phyloP scores from a whole-genome alignment of 2,329 filamentous ascomycete species.

The Aspergillus hortae region DNA sequence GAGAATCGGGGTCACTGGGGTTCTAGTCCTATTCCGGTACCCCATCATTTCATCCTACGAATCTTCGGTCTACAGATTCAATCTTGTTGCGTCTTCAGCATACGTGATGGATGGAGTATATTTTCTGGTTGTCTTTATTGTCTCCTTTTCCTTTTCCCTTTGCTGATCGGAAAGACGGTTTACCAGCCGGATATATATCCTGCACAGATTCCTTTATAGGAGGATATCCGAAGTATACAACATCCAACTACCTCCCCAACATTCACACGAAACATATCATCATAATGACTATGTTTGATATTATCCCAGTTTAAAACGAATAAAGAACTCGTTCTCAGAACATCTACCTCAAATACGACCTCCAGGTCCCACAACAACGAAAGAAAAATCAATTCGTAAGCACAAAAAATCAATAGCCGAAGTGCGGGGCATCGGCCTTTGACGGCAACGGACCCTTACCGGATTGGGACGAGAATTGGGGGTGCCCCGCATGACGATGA shows the following conservation, averaged over 20 bases:
- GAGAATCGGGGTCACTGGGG: not conserved
- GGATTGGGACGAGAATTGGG: constrained; percentile 1
- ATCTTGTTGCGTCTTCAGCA: no score
- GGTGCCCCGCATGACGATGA: constrained; percentile 7
- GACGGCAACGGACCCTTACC: constrained; percentile 15
- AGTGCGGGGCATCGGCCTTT: constrained; percentile 14
- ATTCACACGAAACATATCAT: no score
- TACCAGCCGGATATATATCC: not conserved
- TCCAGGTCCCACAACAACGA: not conserved
- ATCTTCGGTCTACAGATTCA: not conserved
- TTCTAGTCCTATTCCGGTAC: not conserved
- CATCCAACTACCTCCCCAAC: no score
- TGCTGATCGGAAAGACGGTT: not conserved
- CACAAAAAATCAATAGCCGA: constrained; percentile 11
- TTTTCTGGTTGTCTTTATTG: no score
- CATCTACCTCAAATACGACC: not conserved
- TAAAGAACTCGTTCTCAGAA: constrained; percentile 7
- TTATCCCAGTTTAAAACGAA: not conserved
- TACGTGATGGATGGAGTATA: no score
- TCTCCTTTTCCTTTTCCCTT: no score
- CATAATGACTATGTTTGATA: not conserved
- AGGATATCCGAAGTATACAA: no score
- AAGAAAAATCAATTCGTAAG: not conserved
- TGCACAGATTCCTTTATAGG: not conserved
- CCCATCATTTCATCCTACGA: not conserved